Evolutionary conservation across 2,329 filamentous ascomycete species (phyloP).

Genomic region (Podosphaera aphanis): DNA sequence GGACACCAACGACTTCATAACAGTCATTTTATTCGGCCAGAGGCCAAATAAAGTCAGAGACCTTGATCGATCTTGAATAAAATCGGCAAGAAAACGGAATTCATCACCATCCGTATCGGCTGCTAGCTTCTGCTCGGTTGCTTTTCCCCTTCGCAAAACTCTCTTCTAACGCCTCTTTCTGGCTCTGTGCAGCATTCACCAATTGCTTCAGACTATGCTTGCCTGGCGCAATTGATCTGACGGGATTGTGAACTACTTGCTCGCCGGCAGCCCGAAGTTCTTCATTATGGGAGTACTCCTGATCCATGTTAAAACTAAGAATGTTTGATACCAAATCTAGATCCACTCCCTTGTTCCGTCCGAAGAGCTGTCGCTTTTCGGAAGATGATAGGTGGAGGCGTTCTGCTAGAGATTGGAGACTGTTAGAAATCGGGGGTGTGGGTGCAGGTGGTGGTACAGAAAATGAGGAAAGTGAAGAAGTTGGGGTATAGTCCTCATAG

Average conservation of each 20-base stretch:
- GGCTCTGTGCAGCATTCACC: slow-evolving; percentile 57
- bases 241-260: slow-evolving; percentile 51
- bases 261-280: slow-evolving; percentile 45
- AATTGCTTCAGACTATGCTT: slow-evolving; percentile 81
- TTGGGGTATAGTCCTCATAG: slow-evolving; percentile 15
- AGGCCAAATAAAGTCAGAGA: too few relatives aligned
- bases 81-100: too few relatives aligned
- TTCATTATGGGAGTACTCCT: slow-evolving; percentile 72
- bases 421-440: slow-evolving; percentile 20
- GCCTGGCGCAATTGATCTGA: slow-evolving; percentile 59
- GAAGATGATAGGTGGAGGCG: slow-evolving; percentile 59
- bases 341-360: slow-evolving; percentile 30
- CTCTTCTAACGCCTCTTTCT: slow-evolving; percentile 75
- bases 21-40: too few relatives aligned
- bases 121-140: slow-evolving; percentile 62
- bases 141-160: slow-evolving; percentile 63
- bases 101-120: slow-evolving; percentile 55
- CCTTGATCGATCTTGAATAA: too few relatives aligned
- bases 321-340: slow-evolving; percentile 33
- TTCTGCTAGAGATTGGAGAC: slow-evolving; percentile 47
- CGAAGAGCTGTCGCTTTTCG: slow-evolving; percentile 65
- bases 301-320: slow-evolving; percentile 71
- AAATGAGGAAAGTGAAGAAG: slow-evolving; percentile 8
- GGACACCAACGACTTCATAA: too few relatives aligned
- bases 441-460: slow-evolving; percentile 9